phyloP scores from a whole-genome alignment of 176 grass and related monocot genomes.

The Oropetium thomaeum region DNA sequence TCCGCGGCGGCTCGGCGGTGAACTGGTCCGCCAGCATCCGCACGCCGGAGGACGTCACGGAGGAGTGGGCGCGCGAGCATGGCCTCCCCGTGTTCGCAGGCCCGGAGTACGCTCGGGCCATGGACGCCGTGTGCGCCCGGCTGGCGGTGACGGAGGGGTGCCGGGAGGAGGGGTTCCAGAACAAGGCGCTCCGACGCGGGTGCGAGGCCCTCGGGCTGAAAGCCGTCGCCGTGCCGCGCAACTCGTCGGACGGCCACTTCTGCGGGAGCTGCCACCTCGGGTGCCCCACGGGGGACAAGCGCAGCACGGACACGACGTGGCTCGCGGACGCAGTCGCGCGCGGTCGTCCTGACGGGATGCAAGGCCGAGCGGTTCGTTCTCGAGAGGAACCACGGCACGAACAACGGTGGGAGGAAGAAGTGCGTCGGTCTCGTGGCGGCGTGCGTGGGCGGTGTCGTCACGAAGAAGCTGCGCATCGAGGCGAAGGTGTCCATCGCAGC shows the following conservation, averaged over 20 bases:
- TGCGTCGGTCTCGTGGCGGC: slow-evolving; percentile 60
- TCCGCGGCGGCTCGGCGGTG: slow-evolving; percentile 64
- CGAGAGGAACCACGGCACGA: background rate
- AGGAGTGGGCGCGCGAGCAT: slow-evolving; percentile 51
- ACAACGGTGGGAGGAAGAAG: slow-evolving; percentile 37
- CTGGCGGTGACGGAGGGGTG: slow-evolving; percentile 42
- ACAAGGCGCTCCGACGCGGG: slow-evolving; percentile 49
- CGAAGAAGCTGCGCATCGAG: slow-evolving; percentile 58
- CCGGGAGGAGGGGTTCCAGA: slow-evolving; percentile 62
- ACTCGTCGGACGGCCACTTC: slow-evolving; percentile 59
- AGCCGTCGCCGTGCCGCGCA: slow-evolving; percentile 45
- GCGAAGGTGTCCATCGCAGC: slow-evolving; percentile 67
- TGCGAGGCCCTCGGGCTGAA: slow-evolving; percentile 50
- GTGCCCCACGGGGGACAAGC: slow-evolving; percentile 56
- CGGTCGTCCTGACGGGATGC: slow-evolving; percentile 47
- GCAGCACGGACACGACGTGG: slow-evolving; percentile 70
- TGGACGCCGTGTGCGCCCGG: slow-evolving; percentile 62
- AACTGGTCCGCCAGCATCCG: slow-evolving; percentile 72
- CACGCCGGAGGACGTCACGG: slow-evolving; percentile 46
- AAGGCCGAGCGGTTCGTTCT: slow-evolving; percentile 54
- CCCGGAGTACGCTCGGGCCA: slow-evolving; percentile 32
- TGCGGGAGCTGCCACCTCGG: slow-evolving; percentile 55
- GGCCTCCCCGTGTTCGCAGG: slow-evolving; percentile 43
- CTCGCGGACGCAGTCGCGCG: slow-evolving; percentile 54
- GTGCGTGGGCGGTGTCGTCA: slow-evolving; percentile 25